Base-by-base conservation (phyloP, 371 early-diverging fungal genomes). In the Dichotomocladium elegans region DNA sequence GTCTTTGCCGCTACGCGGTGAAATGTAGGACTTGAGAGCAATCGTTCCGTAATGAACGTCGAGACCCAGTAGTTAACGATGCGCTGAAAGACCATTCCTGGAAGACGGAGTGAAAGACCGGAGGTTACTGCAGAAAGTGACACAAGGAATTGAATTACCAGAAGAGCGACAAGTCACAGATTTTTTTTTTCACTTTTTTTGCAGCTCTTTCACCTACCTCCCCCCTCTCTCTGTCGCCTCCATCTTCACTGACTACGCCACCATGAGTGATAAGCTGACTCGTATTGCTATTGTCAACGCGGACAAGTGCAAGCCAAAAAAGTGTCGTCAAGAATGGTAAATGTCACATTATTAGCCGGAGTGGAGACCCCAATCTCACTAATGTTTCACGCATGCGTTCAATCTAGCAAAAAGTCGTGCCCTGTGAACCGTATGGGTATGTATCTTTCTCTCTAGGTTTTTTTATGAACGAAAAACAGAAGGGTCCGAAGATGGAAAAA, bases 241-340 rank as follows among this genome's bases (percentile, higher is more conserved):
- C 37, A 37, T 37, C 21, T n/a, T 21, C 37, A 37, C 37, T 17
- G 5, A 37, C 37, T 37, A n/a, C 17, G 17, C 37, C 31, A 57
- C 51, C 35, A 88, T 88, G 87, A 74, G 83, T 56, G 86, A 86
- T 54, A 87, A 87, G 57, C 79, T 90, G 51, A 90, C 93, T 17
- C 88, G 97, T 80, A 89, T 96, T 63, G 99, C 99, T 62, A 95
- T 99, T 72, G 93, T 99, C 73, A 89, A 81, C 61, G 68, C 79
- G 34, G 99, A 99, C 85, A 94, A 92, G 78, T 99, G 99, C 82
- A 98, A 97, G 74, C 99, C 99, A 37, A 96, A 97, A 79, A 95
- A 99, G 75, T 99, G 99, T 75, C 82, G 93, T 62, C 95, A 96
- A 71, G 99, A 99, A 77, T 99, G 99, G 76, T 82, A 95, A 88